A percentile compares a stretch with the other conserved stretches of the same genome.
phyloP scores from a whole-genome alignment of 1,284 basidiomycete species.

The Apiotrichum akiyoshidainum region DNA sequence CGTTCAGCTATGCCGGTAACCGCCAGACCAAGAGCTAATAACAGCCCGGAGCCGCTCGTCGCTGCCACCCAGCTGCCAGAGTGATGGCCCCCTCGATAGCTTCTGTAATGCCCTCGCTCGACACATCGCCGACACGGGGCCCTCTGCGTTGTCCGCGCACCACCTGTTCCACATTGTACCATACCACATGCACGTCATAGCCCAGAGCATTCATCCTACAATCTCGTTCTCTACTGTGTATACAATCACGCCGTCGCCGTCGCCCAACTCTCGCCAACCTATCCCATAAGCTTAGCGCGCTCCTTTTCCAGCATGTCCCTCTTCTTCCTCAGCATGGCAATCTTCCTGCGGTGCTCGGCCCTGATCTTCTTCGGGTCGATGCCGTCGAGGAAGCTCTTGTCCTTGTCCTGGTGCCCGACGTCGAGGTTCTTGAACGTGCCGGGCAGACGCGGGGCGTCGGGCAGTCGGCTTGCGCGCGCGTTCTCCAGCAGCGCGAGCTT shows the following conservation, averaged over 20 bases:
- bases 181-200: neutral
- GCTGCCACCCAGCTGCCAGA: constrained; percentile 45
- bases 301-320: constrained; percentile 45
- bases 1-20: neutral
- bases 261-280: neutral
- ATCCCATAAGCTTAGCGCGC: constrained; percentile 25
- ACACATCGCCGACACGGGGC: too few species aligned
- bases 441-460: constrained; percentile 1
- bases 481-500: neutral
- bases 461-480: neutral
- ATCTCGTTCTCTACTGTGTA: too few species aligned
- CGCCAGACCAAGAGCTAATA: neutral
- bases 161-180: neutral
- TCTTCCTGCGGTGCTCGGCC: constrained; percentile 38
- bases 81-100: constrained; percentile 1
- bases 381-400: constrained; percentile 20
- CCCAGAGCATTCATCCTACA: too few species aligned
- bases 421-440: constrained; percentile 11
- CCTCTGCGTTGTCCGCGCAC: too few species aligned
- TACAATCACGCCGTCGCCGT: too few species aligned
- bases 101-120: too few species aligned
- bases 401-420: constrained; percentile 1
- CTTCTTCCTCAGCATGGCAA: constrained; percentile 41
- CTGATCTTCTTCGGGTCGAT: constrained; percentile 39
- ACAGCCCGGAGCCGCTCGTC: constrained; percentile 49